Evolutionary conservation across 805 yeast species (phyloP), one percentile per base, ranked within the genome.

Genomic region (Yamadazyma sp.): DNA sequence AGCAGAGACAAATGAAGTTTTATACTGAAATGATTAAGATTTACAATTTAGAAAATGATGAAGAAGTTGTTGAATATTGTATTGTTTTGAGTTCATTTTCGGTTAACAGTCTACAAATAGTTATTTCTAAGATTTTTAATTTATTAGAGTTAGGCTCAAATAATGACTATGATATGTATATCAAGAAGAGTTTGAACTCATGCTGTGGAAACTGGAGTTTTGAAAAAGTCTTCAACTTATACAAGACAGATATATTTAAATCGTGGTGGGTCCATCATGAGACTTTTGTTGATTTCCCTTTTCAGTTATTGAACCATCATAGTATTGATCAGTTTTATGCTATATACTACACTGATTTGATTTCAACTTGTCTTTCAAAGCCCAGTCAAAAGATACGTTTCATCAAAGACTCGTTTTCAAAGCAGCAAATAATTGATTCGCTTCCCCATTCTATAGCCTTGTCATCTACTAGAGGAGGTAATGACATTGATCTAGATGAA

Each of bases 231-330:
- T 35, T 30, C n/a, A 21, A 21, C 18, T 11, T 17, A n/a, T 10
- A 13, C 8, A 36, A 52, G 30, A 44, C 60, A 23, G 63, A 62
- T 10, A 48, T 75, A 3, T 50, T 76, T 30, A 67, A 59, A 36
- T 56, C 56, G 14, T 76, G 80, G 79, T 55, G 58, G 50, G 50
- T 31, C 11, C 43, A 53, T n/a, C 58, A 55, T 34, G 52, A 56
- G 9, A 44, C 49, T 3, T 40, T 73, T 10, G 35, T 39, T 0
- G 44, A 45, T 1, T 73, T 75, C 40, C 81, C 80, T 0, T 63
- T 29, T 16, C 18, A 7, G 9, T 18, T 32, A 12, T 12, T 32
- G 12, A 30, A 22, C 3, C 28, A 13, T 17, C 25, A 26, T 5
- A 4, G 19, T 4, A 10, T 20, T 4, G 16, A 18, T 12, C n/a